Evolutionary conservation across 106 monocot genomes (phyloP), one percentile per base, ranked within the genome.

Genomic region (Dendrobium nobile): DNA sequence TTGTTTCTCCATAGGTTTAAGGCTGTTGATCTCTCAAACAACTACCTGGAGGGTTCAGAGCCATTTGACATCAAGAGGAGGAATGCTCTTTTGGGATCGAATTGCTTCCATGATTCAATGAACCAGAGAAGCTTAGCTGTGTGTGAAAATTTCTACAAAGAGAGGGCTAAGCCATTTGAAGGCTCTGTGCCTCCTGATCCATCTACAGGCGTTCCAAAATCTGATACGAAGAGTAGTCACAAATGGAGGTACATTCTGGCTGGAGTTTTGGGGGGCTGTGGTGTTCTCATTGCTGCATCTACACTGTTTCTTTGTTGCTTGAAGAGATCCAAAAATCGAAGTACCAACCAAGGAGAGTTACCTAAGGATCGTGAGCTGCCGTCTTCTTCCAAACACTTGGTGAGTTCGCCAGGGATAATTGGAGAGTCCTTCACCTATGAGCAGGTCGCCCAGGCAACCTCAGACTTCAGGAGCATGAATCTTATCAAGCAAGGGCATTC

Each of bases 401-500:
- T 54, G 41, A 86, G 82, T 13, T 68, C 83, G 4, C 75, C 88
- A 11, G 79, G 82, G 20, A 82, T 89, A 1, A 4, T 44, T 77
- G 86, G 86, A 19, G 94, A 94, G 58, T 80, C 86, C 1, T 89
- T 91, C 82, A 89, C 80, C 24, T 90, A 85, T 54, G 89, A 92
- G 64, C 87, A 92, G 75, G 75, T 97, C 84, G 44, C 88, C n/a
- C 81, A 54, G 76, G 94, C 90, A 0, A 91, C 96, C 0, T 82
- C 83, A 26, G 86, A 85, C n/a, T 97, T 97, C 55, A 81, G 80
- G 13, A 87, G 86, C 24, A 19, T 54, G 5, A 94, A 89, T 45
- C 90, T 93, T 72, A 86, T 94, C 72, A 94, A 91, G 79, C 87
- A 82, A 26, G 96, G 96, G 55, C 94, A 92, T 44, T 92, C 92